These are phyloP conservation scores for Colletotrichum cereale DNA, from an alignment of 2,329 filamentous ascomycete genomes.

Conservation along the genomic window DNA sequence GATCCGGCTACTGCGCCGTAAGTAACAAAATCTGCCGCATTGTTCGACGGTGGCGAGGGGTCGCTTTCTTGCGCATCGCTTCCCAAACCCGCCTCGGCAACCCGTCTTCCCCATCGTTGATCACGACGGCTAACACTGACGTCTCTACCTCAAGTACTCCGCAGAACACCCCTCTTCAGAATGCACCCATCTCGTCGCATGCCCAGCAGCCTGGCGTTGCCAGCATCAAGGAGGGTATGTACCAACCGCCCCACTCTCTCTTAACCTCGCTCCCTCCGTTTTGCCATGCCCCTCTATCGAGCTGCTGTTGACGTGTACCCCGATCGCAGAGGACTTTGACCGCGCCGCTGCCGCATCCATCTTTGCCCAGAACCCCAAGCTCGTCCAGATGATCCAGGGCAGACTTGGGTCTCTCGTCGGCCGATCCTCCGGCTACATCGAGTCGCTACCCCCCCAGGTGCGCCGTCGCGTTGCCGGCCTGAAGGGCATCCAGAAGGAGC, in stretches of 20 bases:
- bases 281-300: conserved; percentile 33
- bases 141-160: conserved; percentile 76
- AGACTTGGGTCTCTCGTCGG: conserved; percentile 94
- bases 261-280: neutral
- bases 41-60: conserved; percentile 27
- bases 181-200: conserved; percentile 97
- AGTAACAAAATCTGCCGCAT: conserved; percentile 51
- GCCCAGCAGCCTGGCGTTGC: conserved; percentile 94
- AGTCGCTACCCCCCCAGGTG: conserved; percentile 90
- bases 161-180: conserved; percentile 96
- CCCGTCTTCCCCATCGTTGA: neutral
- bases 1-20: conserved; percentile 70
- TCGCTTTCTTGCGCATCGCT: conserved; percentile 32
- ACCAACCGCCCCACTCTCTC: conserved; percentile 43
- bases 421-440: conserved; percentile 96
- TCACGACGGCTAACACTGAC: conserved; percentile 40
- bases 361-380: conserved; percentile 94
- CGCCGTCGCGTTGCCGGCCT: conserved; percentile 94
- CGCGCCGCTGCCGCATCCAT: conserved; percentile 88
- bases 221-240: conserved; percentile 96
- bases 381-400: conserved; percentile 98
- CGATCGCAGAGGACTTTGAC: conserved; percentile 84
- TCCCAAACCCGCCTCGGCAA: conserved; percentile 17
- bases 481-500: conserved; percentile 98
- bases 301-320: conserved; percentile 42